Base-by-base conservation (phyloP, 2,329 filamentous ascomycete genomes). In the Periconia macrospinosa region DNA sequence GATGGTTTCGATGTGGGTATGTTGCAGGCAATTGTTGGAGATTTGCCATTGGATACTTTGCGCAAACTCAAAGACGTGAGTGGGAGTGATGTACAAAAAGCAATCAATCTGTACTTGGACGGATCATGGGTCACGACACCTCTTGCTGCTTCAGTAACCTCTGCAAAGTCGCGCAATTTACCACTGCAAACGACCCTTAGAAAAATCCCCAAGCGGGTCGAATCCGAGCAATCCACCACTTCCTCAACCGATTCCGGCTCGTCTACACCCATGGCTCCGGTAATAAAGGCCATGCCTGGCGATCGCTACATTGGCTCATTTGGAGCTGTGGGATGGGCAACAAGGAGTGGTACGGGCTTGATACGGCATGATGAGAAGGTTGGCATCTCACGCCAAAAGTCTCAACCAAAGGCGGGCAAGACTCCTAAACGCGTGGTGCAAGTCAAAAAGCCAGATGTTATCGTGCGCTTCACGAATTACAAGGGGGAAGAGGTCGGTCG, bases 261-360 rank as follows among this genome's bases (percentile, higher is more conserved):
- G 9, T 61, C 57, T 8, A 64, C 61, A 0, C 65, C 63, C 6
- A 54, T 57, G 30, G 53, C 48, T 18, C 53, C 59, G 6, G 49
- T 58, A 13, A 50, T 73, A 15, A 65, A 65, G 27, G 64, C 65
- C 3, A 83, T 81, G 78, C 86, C 86, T 0, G 65, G 75, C 1
- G 80, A 79, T 61, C 78, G 94, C 66, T 99, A 97, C 65, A 84
- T 97, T 56, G 94, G 94, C 17, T 91, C 92, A 0, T 94, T 97
- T 73, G 94, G 94, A 9, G 92, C 90, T 5, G 91, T 89, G 50
- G 94, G 88, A 5, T 99, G 94, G 94, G 87, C 91, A 6, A 97
- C 93, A 3, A 86, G 87, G 63, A 97, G 91, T 71, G 93, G 93
- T 0, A 77, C 76, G 2, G 85, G 84, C 37, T 70, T 97, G 6